Evolutionary conservation across 345 rosid species (phyloP), one percentile per base, ranked within the genome.

Genomic region (Salix caprea): DNA sequence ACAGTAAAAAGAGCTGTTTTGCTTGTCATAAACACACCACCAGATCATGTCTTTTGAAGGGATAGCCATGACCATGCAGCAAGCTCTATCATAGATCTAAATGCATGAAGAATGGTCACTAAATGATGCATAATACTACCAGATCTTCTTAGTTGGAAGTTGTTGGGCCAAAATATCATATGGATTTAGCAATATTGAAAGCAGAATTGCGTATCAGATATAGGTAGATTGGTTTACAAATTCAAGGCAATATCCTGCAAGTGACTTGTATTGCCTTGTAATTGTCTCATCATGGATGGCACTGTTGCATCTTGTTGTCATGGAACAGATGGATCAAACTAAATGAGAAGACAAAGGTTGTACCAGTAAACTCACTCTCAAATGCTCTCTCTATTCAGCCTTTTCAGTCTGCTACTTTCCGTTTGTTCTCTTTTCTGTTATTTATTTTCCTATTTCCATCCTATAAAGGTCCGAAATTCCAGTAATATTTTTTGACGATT

Each of bases 21-120:
- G 75, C 76, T 78, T 71, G 34, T 65, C 71, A 70, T 70, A 24
- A 21, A 44, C 32, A 78, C 42, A 67, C 84, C 82, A 73, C 83
- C 74, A 74, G 23, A 52, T 69, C 62, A 5, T 79, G 84, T 81
- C 69, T 75, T 70, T 58, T 61, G 13, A 26, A 69, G 64, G 61
- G 73, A 46, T 71, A 58, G 67, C 74, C n/a, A 75, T 24, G 66
- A 54, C 54, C 16, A 62, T 32, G 19, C 60, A 56, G 28, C 65
- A 56, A 70, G 28, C 64, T 58, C 64, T n/a, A 23, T 58, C 28
- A n/a, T 58, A 23, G 6, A 58, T 58, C 14, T 58, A 58, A 56
- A 58, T 10, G 64, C 64, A 58, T 10, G 28, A 58, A 58, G 64
- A 58, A 58, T 58, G 64, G 64, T 58, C 64, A 58, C 64, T 58